A percentile compares a stretch with the other conserved stretches of the same genome.
phyloP scores from a whole-genome alignment of 768 basidiomycete species.

The Leucosporidium scottii region DNA sequence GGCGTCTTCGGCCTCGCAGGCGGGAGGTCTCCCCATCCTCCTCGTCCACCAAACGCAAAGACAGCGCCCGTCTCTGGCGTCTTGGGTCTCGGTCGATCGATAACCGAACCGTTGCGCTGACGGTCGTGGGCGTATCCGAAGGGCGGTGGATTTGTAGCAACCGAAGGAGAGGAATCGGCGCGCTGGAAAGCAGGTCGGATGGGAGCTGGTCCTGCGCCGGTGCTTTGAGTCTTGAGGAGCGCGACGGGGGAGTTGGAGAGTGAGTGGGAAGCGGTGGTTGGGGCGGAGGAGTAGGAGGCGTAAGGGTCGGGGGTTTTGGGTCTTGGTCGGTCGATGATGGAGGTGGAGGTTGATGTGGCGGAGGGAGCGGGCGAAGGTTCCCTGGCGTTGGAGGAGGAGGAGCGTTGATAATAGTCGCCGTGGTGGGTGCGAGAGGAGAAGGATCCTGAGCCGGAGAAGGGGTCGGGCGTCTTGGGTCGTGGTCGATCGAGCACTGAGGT shows the following conservation, averaged over 20 bases:
- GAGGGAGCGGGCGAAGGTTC: not conserved
- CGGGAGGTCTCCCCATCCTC: not conserved
- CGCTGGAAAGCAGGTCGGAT: not conserved
- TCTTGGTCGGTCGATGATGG: slow-evolving; percentile 5
- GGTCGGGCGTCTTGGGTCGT: slow-evolving; percentile 14
- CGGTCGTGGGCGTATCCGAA: not conserved
- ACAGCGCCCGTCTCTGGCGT: slow-evolving; percentile 14
- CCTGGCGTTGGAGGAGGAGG: not conserved
- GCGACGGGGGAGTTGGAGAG: not conserved
- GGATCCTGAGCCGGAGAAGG: not conserved
- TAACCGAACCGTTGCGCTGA: not conserved
- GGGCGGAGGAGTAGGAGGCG: not conserved
- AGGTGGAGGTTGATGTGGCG: not conserved
- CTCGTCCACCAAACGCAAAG: not conserved
- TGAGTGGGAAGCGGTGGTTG: not conserved
- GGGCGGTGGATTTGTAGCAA: not conserved
- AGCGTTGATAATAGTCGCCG: not conserved
- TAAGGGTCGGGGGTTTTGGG: slow-evolving; percentile 11
- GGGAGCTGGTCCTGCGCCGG: not conserved
- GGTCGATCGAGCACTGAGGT: slow-evolving; percentile 14
- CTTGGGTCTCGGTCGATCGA: slow-evolving; percentile 16
- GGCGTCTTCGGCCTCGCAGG: not conserved
- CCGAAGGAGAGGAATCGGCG: not conserved
- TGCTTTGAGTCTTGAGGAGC: not conserved
- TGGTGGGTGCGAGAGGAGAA: not conserved